These are phyloP conservation scores for Nicotiana obtusifolia DNA, from an alignment of 257 asterid species.

Conservation along the genomic window DNA sequence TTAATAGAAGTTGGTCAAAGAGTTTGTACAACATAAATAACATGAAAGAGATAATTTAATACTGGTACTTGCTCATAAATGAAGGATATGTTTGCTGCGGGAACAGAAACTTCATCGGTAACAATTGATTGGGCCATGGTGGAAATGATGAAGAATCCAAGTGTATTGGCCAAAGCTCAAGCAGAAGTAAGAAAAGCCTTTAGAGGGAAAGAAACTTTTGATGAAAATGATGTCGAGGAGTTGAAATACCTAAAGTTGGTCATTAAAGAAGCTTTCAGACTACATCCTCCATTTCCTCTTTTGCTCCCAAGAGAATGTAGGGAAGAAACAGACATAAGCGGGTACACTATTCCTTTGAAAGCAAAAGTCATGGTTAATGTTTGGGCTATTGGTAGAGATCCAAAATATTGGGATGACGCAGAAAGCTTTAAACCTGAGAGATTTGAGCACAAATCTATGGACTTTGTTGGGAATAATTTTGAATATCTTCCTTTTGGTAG, in stretches of 20 bases:
- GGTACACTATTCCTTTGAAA: conserved; percentile 5
- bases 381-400: conserved; percentile 19
- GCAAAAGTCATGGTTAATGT: neutral
- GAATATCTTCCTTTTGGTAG: too few relatives aligned
- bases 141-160: conserved; percentile 15
- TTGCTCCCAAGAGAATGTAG: conserved; percentile 14
- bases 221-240: neutral
- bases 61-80: neutral
- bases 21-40: too few relatives aligned
- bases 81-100: conserved; percentile 9
- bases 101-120: conserved; percentile 17
- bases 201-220: neutral
- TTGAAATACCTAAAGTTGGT: conserved; percentile 9
- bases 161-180: conserved; percentile 3
- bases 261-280: conserved; percentile 15
- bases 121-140: conserved; percentile 10
- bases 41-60: neutral
- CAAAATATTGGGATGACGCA: neutral
- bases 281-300: conserved; percentile 2
- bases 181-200: conserved; percentile 3
- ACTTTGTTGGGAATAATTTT: too few relatives aligned
- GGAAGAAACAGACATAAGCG: neutral
- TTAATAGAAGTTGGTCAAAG: too few relatives aligned
- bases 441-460: too few relatives aligned
- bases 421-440: neutral